A percentile compares a stretch with the other conserved stretches of the same genome.
Evolutionary conservation across 306 rosid species (phyloP).

Genomic region (Cyamopsis tetragonoloba): DNA sequence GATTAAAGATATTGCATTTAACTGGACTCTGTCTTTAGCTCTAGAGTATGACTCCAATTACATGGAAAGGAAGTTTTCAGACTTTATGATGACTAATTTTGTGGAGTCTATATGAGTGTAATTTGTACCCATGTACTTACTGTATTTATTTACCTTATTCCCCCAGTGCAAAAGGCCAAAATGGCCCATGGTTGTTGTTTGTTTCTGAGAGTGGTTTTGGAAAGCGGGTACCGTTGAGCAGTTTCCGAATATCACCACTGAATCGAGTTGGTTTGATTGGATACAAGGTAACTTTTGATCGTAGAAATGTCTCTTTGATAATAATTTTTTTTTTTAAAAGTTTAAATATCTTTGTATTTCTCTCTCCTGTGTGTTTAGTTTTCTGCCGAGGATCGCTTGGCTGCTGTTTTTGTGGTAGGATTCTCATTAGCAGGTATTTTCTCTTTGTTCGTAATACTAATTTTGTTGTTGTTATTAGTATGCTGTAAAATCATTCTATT

Average conservation of each 20-base stretch:
- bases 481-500: neutral
- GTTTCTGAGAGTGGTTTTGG: constrained; percentile 91
- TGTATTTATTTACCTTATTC: constrained; percentile 3
- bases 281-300: constrained; percentile 65
- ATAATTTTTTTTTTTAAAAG: neutral
- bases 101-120: neutral
- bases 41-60: neutral
- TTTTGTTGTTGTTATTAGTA: neutral
- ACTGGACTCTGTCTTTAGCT: neutral
- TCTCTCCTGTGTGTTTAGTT: constrained; percentile 42
- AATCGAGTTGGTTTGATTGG: constrained; percentile 92
- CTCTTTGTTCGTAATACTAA: neutral
- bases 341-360: neutral
- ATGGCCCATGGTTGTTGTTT: constrained; percentile 95
- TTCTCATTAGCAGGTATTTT: constrained; percentile 73
- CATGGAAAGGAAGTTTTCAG: neutral
- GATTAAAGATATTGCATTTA: neutral
- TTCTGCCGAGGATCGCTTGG: constrained; percentile 75
- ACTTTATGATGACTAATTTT: constrained; percentile 6
- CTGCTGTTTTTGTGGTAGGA: constrained; percentile 92
- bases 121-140: constrained; percentile 9
- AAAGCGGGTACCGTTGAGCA: constrained; percentile 89
- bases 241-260: constrained; percentile 66
- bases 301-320: neutral
- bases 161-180: constrained; percentile 43